Evolutionary conservation across 2,329 filamentous ascomycete species (phyloP).

Genomic region (Ceratocystiopsis brevicomis): DNA sequence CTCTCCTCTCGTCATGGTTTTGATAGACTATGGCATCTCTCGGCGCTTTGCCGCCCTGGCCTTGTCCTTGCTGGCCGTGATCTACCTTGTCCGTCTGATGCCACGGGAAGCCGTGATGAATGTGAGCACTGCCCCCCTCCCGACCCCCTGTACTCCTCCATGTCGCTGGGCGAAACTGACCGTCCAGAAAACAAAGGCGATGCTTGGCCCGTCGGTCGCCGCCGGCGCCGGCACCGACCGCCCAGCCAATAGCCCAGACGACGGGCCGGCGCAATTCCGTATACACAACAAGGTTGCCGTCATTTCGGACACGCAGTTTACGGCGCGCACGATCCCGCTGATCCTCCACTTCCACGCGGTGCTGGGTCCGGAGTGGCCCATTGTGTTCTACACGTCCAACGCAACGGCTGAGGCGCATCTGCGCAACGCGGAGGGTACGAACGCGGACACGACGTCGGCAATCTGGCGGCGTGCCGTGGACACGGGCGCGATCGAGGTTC

Average conservation of each 20-base stretch:
- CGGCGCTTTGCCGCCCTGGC: constrained; percentile 5
- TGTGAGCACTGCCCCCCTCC: background rate
- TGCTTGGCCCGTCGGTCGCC: background rate
- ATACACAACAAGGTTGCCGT: constrained; percentile 11
- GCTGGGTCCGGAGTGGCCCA: constrained; percentile 24
- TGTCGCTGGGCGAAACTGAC: too few species aligned
- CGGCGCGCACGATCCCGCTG: constrained; percentile 20
- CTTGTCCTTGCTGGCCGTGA: constrained; percentile 5
- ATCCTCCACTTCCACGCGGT: constrained; percentile 16
- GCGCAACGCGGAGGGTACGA: constrained; percentile 3
- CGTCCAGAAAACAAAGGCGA: constrained; percentile 2
- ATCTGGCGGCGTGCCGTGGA: constrained; percentile 19
- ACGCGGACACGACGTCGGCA: constrained; percentile 11
- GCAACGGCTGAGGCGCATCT: constrained; percentile 5
- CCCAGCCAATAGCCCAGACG: background rate
- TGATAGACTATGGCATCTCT: constrained; percentile 8
- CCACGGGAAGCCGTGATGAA: constrained; percentile 4
- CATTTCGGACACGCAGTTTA: constrained; percentile 22
- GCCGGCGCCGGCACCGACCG: background rate
- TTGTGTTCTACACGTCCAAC: constrained; percentile 23
- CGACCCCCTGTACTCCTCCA: background rate
- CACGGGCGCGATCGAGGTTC: constrained; percentile 18
- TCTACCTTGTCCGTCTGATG: constrained; percentile 8
- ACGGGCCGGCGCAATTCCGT: background rate
- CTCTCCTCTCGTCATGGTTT: background rate